These are phyloP conservation scores for Dillenia turbinata DNA, from an alignment of 164 flowering plant genomes.

Conservation along the genomic window DNA sequence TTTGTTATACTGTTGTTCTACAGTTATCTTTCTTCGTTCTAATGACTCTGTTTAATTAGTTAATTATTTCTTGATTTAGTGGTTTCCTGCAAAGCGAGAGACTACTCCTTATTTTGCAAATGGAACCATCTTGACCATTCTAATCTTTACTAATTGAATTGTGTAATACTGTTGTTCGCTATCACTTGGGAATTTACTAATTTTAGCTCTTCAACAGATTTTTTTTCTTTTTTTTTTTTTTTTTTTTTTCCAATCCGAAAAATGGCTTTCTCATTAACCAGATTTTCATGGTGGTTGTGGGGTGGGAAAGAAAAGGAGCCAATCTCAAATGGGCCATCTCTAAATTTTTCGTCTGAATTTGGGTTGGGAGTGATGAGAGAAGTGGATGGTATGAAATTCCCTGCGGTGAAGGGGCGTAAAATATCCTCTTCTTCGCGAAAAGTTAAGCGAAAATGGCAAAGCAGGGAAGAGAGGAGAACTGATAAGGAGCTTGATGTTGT, in stretches of 20 bases:
- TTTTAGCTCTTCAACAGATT: no score
- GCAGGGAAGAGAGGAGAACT: conserved; percentile 34
- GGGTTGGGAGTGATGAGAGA: conserved; percentile 20
- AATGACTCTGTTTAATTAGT: no score
- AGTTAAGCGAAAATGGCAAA: conserved; percentile 35
- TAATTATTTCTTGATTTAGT: no score
- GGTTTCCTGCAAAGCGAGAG: no score
- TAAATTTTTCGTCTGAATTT: conserved; percentile 17
- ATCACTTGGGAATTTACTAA: no score
- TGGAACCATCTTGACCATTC: no score
- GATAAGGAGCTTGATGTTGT: conserved; percentile 34
- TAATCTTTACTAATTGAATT: no score
- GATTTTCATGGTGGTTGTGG: conserved; percentile 33
- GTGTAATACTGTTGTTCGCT: no score
- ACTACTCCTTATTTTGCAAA: no score
- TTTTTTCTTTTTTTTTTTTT: no score
- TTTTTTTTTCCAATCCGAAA: neutral
- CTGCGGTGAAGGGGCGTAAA: conserved; percentile 9
- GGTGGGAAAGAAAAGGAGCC: conserved; percentile 31
- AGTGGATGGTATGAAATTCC: conserved; percentile 19
- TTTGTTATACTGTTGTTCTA: no score
- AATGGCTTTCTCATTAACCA: conserved; percentile 32
- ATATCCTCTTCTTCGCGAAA: conserved; percentile 25
- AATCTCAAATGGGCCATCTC: conserved; percentile 22
- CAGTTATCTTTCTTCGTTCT: no score